Conservation (phyloP, 495 filamentous ascomycete genomes). For the Astrocystis sublimbata region DNA sequence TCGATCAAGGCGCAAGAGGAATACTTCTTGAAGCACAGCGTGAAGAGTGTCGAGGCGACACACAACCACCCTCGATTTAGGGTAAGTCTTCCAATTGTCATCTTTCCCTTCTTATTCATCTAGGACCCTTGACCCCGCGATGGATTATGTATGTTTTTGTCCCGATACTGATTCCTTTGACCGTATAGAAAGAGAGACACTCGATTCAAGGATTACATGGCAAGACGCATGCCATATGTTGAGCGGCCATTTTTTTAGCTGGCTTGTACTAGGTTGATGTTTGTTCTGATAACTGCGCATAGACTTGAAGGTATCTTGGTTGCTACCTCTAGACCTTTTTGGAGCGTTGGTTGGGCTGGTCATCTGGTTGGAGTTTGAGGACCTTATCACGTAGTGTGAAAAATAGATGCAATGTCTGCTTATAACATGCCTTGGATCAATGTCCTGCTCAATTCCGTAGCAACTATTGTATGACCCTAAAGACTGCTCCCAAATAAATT, state of each 20-base stretch:
- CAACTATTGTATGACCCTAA: too few species aligned
- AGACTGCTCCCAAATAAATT: too few species aligned
- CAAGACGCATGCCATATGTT: slow-evolving; percentile 86
- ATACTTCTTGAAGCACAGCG: slow-evolving; percentile 60
- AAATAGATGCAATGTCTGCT: not conserved
- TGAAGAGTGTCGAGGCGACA: slow-evolving; percentile 55
- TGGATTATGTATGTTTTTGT: not conserved
- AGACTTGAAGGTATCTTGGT: not conserved
- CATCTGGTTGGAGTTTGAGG: not conserved
- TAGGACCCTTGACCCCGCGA: too few species aligned
- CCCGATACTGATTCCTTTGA: not conserved
- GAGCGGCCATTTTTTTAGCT: not conserved
- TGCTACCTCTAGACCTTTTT: not conserved
- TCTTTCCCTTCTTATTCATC: too few species aligned
- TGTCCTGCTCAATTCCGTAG: too few species aligned
- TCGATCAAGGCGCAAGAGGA: slow-evolving; percentile 64
- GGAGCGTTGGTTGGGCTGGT: slow-evolving; percentile 1
- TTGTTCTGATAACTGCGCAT: not conserved
- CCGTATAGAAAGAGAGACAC: slow-evolving; percentile 66
- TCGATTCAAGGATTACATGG: slow-evolving; percentile 83
- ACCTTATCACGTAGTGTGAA: not conserved
- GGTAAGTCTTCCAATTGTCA: slow-evolving; percentile 30
- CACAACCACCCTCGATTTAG: slow-evolving; percentile 65
- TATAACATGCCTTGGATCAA: too few species aligned
- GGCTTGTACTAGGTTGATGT: slow-evolving; percentile 1